Percentiles rank a stretch among this genome's conserved stretches.
phyloP scores from a whole-genome alignment of 176 grass and related monocot genomes.

The Poa pratensis region DNA sequence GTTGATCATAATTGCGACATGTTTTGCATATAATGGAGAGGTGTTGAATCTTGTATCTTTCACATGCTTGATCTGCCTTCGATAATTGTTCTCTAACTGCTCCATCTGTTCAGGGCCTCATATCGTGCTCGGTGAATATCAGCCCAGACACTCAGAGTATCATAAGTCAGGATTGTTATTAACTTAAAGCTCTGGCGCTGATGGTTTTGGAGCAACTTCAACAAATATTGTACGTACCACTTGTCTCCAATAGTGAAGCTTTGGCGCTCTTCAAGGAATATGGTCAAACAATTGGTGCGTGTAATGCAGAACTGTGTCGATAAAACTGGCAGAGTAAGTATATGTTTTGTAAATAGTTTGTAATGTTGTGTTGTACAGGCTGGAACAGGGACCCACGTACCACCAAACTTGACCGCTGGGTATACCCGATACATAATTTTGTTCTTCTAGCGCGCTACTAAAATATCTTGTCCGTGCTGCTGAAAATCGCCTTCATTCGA shows the following conservation, averaged over 20 bases:
- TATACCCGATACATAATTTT: background rate
- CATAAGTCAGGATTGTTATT: constrained; percentile 60
- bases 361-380: constrained; percentile 7
- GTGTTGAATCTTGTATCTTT: background rate
- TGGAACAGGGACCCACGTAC: background rate
- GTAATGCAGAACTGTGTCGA: background rate
- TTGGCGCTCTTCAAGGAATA: background rate
- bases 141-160: constrained; percentile 51
- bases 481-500: too few relatives aligned
- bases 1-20: background rate
- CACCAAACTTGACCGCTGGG: background rate
- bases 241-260: background rate
- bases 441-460: background rate
- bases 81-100: constrained; percentile 8
- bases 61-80: background rate
- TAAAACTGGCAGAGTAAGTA: background rate
- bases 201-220: background rate
- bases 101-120: constrained; percentile 42
- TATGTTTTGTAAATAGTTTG: constrained; percentile 29
- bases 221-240: background rate
- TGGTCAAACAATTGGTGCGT: background rate
- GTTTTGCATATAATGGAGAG: background rate
- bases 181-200: constrained; percentile 22
- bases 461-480: background rate
- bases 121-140: constrained; percentile 55